Base-by-base conservation (phyloP, 2,329 filamentous ascomycete species). In the Phialocephala subalpina region DNA sequence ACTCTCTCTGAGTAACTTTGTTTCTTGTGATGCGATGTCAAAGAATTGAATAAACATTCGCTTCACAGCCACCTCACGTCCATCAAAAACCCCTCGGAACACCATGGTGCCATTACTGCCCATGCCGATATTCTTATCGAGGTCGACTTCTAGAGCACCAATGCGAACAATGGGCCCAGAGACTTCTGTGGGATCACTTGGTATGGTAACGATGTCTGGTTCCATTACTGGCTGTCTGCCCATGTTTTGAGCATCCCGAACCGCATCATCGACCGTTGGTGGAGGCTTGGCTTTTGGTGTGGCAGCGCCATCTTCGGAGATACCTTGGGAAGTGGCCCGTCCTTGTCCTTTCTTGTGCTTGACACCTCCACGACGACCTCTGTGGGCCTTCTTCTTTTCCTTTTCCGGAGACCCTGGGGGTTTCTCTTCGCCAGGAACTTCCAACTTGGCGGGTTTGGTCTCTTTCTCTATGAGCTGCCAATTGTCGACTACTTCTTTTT, bases 101-200 rank as follows among this genome's bases (percentile, higher is more conserved):
- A 99, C 96, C 61, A 97, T 89, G 0, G 96, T 99, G n/a, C 96
- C 96, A 76, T 97, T 97, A 78, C 95, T 98, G 62, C 96, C 96
- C 66, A 93, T 90, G 25, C 89, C 89, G 35, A 91, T 82, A 69
- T 90, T 86, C 72, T 86, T 82, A 55, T 89, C 85, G 53, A 86
- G 85, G 69, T 90, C 84, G 60, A 91, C 88, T 71, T 89, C 86
- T 1, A 91, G 84, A 63, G 85, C 87, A 35, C 87, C 87, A 76
- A 91, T 88, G 62, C 83, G 85, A 70, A 90, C 82, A 58, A 86
- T 84, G 3, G 86, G 83, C 0, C 85, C 86, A 1, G 85, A 86
- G 6, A 90, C 83, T 58, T 88, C 85, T 67, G 86, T 82, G 75
- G 89, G 82, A 74, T 90, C 81, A 73, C 84, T 80, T 68, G 84